Conservation (phyloP, 1,284 basidiomycete genomes). For the Rhizopogon hawkerae region DNA sequence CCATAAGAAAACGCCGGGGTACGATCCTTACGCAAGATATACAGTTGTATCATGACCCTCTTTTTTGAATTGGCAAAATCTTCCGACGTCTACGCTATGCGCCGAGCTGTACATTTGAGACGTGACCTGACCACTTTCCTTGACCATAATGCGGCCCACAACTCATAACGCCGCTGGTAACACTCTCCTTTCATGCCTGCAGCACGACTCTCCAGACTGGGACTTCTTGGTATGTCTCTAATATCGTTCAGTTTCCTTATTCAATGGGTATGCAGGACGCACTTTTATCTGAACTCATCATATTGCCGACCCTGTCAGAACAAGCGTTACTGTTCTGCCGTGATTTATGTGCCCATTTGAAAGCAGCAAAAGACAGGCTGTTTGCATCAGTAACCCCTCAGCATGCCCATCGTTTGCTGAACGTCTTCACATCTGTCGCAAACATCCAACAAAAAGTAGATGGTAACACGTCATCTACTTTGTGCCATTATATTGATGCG, state of each 20-base stretch:
- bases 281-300: background rate
- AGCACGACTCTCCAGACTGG: conserved; percentile 24
- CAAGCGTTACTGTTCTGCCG: background rate
- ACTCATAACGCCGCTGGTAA: conserved; percentile 15
- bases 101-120: conserved; percentile 6
- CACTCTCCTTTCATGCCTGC: conserved; percentile 21
- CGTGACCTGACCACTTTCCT: conserved; percentile 4
- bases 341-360: background rate
- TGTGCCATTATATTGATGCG: conserved; percentile 27
- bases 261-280: background rate
- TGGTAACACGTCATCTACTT: conserved; percentile 25
- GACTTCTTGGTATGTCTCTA: conserved; percentile 22
- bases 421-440: conserved; percentile 28
- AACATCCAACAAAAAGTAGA: conserved; percentile 31
- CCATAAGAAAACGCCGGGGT: conserved; percentile 25
- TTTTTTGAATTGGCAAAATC: conserved; percentile 7
- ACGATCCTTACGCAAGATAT: conserved; percentile 24
- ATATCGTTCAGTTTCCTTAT: conserved; percentile 1
- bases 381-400: conserved; percentile 18
- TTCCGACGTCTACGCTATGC: background rate
- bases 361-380: conserved; percentile 14
- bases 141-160: conserved; percentile 13
- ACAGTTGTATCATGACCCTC: conserved; percentile 16
- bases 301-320: background rate
- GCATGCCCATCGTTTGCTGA: conserved; percentile 26